These are phyloP conservation scores for Ramularia collo-cygni DNA, from an alignment of 2,329 filamentous ascomycete species.

Conservation along the genomic window DNA sequence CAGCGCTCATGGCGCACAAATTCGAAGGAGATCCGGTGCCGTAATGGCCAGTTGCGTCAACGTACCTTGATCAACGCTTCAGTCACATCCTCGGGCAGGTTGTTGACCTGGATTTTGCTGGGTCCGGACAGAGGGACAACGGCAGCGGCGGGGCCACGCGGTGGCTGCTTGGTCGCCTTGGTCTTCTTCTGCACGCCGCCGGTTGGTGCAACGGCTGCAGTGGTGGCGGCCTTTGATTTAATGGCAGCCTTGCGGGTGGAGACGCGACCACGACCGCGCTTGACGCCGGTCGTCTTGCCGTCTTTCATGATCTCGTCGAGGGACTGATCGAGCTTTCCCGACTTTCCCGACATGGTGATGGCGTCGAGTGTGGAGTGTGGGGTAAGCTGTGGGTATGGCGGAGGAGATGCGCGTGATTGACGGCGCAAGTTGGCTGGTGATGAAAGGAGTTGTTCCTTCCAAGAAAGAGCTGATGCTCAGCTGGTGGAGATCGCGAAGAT, in stretches of 20 bases:
- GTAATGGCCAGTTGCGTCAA: constrained; percentile 64
- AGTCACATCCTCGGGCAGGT: constrained; percentile 94
- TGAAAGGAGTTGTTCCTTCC: no score
- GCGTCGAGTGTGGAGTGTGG: constrained; percentile 11
- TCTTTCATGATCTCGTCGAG: constrained; percentile 94
- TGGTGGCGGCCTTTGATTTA: constrained; percentile 42
- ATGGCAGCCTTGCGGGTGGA: constrained; percentile 43
- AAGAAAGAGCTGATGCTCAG: no score
- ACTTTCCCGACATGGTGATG: constrained; percentile 58
- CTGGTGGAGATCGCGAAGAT: no score
- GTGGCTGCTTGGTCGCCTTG: constrained; percentile 43
- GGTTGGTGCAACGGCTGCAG: constrained; percentile 55
- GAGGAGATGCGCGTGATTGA: neutral
- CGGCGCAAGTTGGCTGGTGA: no score
- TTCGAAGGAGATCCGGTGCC: constrained; percentile 28
- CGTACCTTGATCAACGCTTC: constrained; percentile 99
- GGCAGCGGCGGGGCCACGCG: constrained; percentile 44
- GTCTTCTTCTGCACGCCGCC: constrained; percentile 74
- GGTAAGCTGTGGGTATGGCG: neutral
- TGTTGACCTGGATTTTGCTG: constrained; percentile 98
- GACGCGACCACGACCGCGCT: constrained; percentile 35
- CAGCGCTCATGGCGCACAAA: constrained; percentile 18
- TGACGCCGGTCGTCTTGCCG: constrained; percentile 48
- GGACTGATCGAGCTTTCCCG: constrained; percentile 92
- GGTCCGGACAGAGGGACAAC: constrained; percentile 56